phyloP scores from a whole-genome alignment of 805 yeast species.

The Candida berthetii region DNA sequence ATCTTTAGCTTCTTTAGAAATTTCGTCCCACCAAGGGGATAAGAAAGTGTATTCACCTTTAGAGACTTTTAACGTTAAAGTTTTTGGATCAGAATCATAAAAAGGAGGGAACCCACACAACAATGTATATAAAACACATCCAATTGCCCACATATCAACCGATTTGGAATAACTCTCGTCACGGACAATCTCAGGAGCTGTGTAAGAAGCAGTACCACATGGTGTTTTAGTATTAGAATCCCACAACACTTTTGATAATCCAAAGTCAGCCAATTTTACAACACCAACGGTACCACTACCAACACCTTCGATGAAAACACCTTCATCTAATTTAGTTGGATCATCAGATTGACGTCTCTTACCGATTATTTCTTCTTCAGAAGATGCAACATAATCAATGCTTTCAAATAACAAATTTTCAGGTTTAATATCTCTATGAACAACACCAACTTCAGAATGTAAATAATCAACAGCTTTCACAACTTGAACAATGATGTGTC shows the following conservation, averaged over 20 bases:
- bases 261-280: conserved; percentile 66
- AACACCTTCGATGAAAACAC: conserved; percentile 66
- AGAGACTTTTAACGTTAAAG: conserved; percentile 62
- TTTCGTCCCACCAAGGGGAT: conserved; percentile 88
- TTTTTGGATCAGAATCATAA: conserved; percentile 67
- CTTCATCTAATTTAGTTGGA: conserved; percentile 76
- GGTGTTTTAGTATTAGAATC: conserved; percentile 61
- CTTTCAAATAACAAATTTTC: conserved; percentile 68
- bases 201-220: conserved; percentile 72
- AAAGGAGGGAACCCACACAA: conserved; percentile 74
- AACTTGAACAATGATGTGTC: conserved; percentile 60
- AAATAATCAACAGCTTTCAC: conserved; percentile 60
- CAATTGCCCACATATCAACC: conserved; percentile 71
- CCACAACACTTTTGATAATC: conserved; percentile 55
- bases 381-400: conserved; percentile 41
- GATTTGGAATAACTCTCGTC: conserved; percentile 57
- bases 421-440: conserved; percentile 80
- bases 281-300: conserved; percentile 80
- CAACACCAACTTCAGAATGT: conserved; percentile 71
- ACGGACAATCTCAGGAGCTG: conserved; percentile 65
- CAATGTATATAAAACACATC: conserved; percentile 63
- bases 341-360: conserved; percentile 62
- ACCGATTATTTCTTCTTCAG: conserved; percentile 16
- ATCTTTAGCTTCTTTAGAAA: conserved; percentile 61
- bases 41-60: conserved; percentile 70